Conservation (phyloP, 495 filamentous ascomycete species). For the Symbiotaphrina buchneri region DNA sequence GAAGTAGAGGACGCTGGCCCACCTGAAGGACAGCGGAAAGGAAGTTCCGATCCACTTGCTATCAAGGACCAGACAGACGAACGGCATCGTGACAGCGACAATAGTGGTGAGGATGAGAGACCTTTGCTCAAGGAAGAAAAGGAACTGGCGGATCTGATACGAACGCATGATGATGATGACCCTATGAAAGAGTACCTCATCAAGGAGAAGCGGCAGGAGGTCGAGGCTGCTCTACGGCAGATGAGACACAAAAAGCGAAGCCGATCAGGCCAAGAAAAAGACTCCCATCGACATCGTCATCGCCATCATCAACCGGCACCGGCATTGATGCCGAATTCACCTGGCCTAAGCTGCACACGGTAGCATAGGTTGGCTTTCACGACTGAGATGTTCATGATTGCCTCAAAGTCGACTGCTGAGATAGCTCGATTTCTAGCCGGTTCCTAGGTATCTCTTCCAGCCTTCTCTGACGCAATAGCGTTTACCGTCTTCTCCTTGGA, state of each 20-base stretch:
- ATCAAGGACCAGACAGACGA: conserved; percentile 6
- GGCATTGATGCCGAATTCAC: too few species aligned
- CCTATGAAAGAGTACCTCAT: conserved; percentile 88
- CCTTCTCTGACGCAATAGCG: conserved; percentile 40
- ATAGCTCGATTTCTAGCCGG: conserved; percentile 1
- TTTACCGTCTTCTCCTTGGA: conserved; percentile 36
- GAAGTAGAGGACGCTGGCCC: conserved; percentile 17
- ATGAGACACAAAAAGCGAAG: conserved; percentile 9
- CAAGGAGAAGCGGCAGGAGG: conserved; percentile 73
- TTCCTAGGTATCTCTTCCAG: conserved; percentile 60
- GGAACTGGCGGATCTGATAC: conserved; percentile 52
- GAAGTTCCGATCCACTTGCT: too few species aligned
- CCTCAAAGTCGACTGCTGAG: conserved; percentile 4
- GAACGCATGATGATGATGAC: conserved; percentile 81
- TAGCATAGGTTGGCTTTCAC: too few species aligned
- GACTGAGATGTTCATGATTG: conserved; percentile 8
- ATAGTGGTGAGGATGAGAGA: conserved; percentile 14
- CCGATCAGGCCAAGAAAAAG: conserved; percentile 7
- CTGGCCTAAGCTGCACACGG: too few species aligned
- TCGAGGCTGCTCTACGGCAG: conserved; percentile 37
- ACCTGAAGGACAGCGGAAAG: conserved; percentile 8
- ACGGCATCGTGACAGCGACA: too few species aligned
- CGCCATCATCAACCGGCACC: conserved; percentile 13
- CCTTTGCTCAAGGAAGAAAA: conserved; percentile 42
- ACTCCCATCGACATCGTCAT: conserved; percentile 34